Evolutionary conservation across 2,329 filamentous ascomycete genomes (phyloP).

Genomic region (Fusarium veterinarium): DNA sequence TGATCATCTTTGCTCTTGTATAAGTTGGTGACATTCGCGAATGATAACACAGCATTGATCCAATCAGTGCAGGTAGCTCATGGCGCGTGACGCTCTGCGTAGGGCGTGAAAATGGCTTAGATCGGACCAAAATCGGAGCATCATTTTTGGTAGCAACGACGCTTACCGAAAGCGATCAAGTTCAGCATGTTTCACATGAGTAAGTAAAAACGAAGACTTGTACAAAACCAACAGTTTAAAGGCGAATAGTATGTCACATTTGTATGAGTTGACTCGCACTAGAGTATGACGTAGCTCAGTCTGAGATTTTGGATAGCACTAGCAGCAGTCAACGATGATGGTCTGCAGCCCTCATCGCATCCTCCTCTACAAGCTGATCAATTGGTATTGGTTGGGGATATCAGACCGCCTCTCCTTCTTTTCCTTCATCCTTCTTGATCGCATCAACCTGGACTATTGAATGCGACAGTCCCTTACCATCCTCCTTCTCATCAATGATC

Average conservation of each 20-base stretch:
- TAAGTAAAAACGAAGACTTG: background rate
- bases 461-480: slow-evolving; percentile 2
- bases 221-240: background rate
- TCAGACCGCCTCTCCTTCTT: background rate
- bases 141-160: background rate
- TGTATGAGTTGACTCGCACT: background rate
- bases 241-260: background rate
- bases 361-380: too few relatives aligned
- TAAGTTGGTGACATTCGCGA: background rate
- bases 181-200: background rate
- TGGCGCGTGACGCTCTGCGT: background rate
- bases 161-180: background rate
- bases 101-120: slow-evolving; percentile 17
- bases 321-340: background rate
- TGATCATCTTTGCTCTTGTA: background rate
- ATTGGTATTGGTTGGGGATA: accelerated
- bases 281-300: too few relatives aligned
- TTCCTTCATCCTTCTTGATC: background rate
- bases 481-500: background rate
- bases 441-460: slow-evolving; percentile 25
- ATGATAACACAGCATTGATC: background rate
- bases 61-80: background rate
- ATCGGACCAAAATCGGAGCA: slow-evolving; percentile 20
- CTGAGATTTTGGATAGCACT: too few relatives aligned
- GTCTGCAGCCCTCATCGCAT: background rate